Conservation (phyloP, 306 rosid genomes). For the Parietaria judaica region DNA sequence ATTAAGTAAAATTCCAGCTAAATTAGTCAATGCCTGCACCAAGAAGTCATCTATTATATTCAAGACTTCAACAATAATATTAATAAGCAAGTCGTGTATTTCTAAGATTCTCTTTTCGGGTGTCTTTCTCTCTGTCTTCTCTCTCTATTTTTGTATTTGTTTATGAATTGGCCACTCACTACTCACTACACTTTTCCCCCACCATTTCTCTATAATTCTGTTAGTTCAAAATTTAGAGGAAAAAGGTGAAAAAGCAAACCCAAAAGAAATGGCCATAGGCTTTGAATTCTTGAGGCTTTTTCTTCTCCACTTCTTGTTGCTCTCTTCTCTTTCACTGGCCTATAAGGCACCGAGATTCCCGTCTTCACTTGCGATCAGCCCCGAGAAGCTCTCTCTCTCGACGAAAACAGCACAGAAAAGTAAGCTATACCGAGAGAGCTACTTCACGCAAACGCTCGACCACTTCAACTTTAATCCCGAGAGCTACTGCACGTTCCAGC, state of each 20-base stretch:
- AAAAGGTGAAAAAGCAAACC: not conserved
- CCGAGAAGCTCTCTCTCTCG: conserved; percentile 24
- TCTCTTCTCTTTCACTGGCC: conserved; percentile 18
- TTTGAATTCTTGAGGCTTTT: not conserved
- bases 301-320: conserved; percentile 16
- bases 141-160: not conserved
- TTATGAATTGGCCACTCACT: not conserved
- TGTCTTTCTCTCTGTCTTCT: not conserved
- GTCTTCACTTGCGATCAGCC: conserved; percentile 21
- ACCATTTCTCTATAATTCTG: not conserved
- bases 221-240: not conserved
- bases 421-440: conserved; percentile 38
- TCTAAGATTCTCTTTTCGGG: not conserved
- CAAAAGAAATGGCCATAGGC: conserved; percentile 3
- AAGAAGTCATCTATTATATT: not conserved
- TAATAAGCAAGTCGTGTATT: not conserved
- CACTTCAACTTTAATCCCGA: conserved; percentile 72
- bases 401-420: conserved; percentile 15
- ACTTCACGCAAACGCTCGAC: conserved; percentile 79
- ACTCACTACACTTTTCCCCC: not conserved
- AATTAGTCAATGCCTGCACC: not conserved
- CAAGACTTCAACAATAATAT: no score
- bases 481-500: conserved; percentile 63
- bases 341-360: conserved; percentile 33
- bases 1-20: no score